Evolutionary conservation across 1,284 basidiomycete species (phyloP).

Genomic region (Malassezia sp.): DNA sequence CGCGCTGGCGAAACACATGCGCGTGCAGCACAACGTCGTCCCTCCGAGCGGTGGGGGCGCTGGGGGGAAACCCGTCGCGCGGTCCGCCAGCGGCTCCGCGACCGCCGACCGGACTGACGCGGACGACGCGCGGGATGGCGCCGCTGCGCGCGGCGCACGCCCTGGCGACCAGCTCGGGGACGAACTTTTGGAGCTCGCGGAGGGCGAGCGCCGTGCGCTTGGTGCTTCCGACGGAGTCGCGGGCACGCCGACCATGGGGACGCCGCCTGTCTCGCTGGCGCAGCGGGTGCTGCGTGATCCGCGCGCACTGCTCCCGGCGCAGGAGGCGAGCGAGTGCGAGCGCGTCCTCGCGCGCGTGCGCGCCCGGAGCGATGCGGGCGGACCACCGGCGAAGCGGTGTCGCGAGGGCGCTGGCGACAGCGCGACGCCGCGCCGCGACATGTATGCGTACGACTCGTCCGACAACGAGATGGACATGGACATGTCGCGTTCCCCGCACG

Average conservation of each 20-base stretch:
- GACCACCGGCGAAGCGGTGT: no score
- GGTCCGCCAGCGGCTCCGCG: not conserved
- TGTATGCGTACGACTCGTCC: not conserved
- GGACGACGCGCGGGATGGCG: slow-evolving; percentile 11
- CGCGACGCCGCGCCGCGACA: no score
- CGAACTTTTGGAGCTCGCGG: slow-evolving; percentile 29
- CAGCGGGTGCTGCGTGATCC: slow-evolving; percentile 11
- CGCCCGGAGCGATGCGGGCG: no score
- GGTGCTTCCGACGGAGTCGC: no score
- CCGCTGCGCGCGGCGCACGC: not conserved
- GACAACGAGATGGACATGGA: no score
- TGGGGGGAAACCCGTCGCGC: slow-evolving; percentile 15
- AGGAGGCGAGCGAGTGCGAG: slow-evolving; percentile 29
- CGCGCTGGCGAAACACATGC: slow-evolving; percentile 79
- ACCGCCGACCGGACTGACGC: no score
- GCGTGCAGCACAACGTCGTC: slow-evolving; percentile 59
- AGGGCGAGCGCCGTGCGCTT: slow-evolving; percentile 14
- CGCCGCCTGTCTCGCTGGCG: not conserved
- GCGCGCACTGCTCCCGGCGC: slow-evolving; percentile 21
- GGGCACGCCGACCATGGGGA: not conserved
- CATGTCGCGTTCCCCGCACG: no score
- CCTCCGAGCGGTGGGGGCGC: slow-evolving; percentile 22
- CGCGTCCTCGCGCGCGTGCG: slow-evolving; percentile 14
- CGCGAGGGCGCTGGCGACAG: no score
- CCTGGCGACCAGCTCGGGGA: slow-evolving; percentile 19